Evolutionary conservation across 441 rosid species (phyloP).

Genomic region (Monsonia emarginata): DNA sequence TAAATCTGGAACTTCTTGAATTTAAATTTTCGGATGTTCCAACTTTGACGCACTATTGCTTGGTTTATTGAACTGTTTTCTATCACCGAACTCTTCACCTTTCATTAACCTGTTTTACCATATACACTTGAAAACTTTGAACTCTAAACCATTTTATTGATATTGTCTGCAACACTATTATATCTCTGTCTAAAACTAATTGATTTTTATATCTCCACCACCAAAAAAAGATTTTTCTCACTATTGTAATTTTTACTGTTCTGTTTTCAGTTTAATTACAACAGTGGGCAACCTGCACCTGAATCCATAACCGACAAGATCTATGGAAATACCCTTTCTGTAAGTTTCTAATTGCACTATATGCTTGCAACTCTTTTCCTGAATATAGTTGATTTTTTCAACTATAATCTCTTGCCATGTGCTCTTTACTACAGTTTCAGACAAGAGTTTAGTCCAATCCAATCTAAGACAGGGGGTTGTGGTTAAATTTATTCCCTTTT

Average conservation of each 20-base stretch:
- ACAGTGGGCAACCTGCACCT: conserved; percentile 94
- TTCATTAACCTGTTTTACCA: not conserved
- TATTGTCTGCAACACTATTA: not conserved
- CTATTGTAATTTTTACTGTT: conserved; percentile 9
- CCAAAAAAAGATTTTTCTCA: conserved; percentile 7
- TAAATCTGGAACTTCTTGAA: not conserved
- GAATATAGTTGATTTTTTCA: not conserved
- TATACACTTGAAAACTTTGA: not conserved
- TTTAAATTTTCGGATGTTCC: not conserved
- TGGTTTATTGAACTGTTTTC: not conserved
- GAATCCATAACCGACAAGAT: conserved; percentile 89
- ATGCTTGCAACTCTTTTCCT: conserved; percentile 13
- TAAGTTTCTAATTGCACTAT: conserved; percentile 30
- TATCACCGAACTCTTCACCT: not conserved
- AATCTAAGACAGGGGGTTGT: too few relatives aligned
- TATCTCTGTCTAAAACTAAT: not conserved
- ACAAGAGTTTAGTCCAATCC: too few relatives aligned
- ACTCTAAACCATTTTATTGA: not conserved
- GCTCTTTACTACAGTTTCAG: not conserved
- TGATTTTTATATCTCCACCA: too few relatives aligned
- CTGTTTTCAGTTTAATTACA: conserved; percentile 68
- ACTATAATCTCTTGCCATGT: not conserved
- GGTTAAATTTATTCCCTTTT: too few relatives aligned
- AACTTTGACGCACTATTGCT: not conserved
- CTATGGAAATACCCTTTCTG: conserved; percentile 89